Percentiles rank a stretch among this genome's conserved stretches.
phyloP scores from a whole-genome alignment of 352 stramenopile species.

The Pythium volutum region DNA sequence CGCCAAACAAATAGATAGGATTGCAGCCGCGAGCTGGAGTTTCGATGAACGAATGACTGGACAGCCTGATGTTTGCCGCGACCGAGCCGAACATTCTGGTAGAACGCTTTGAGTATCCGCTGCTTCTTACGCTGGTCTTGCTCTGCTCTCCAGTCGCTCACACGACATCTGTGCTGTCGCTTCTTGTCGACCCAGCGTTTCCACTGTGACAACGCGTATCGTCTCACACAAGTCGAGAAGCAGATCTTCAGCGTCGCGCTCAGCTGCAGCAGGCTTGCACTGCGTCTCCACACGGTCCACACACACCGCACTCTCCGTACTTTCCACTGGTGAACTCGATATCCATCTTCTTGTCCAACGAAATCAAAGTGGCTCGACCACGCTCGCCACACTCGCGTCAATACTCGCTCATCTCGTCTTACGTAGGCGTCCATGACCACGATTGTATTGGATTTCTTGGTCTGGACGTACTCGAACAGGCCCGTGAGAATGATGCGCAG shows the following conservation, averaged over 20 bases:
- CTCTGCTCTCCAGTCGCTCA: constrained; percentile 7
- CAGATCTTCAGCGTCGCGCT: neutral
- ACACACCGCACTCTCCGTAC: neutral
- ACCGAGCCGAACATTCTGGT: neutral
- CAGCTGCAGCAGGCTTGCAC: neutral
- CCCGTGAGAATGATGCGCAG: neutral
- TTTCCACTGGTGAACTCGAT: neutral
- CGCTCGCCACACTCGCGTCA: neutral
- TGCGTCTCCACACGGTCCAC: constrained; percentile 1
- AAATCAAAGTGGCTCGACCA: neutral
- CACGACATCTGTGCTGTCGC: neutral
- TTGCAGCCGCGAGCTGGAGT: neutral
- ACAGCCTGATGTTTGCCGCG: neutral
- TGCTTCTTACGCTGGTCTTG: neutral
- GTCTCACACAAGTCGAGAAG: neutral
- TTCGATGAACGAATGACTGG: neutral
- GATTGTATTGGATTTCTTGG: neutral
- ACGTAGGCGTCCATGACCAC: constrained; percentile 1
- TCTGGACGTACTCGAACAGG: neutral
- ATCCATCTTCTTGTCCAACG: neutral
- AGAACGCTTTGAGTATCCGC: neutral
- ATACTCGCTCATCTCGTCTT: neutral
- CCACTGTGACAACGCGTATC: neutral
- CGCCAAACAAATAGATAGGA: constrained; percentile 9
- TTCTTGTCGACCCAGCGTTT: neutral